Evolutionary conservation across 1,284 basidiomycete species (phyloP).

Genomic region (Naganishia cerealis): DNA sequence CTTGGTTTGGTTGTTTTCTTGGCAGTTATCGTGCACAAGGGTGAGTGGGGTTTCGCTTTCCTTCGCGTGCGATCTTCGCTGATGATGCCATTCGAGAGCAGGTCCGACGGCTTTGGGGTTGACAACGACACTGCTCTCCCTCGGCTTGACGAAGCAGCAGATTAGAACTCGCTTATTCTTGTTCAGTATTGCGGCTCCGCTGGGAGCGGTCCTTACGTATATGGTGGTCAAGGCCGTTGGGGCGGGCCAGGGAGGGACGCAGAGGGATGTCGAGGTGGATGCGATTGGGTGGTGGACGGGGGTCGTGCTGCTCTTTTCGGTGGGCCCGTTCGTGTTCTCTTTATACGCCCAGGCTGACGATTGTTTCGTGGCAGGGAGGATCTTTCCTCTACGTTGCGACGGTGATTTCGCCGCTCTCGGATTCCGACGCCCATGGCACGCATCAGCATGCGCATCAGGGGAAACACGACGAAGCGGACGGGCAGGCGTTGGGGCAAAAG

Average conservation of each 20-base stretch:
- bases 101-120: constrained; percentile 82
- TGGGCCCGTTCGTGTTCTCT: constrained; percentile 37
- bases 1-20: constrained; percentile 80
- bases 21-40: constrained; percentile 85
- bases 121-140: constrained; percentile 74
- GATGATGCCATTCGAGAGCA: constrained; percentile 45
- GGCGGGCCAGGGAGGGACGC: constrained; percentile 40
- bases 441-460: constrained; percentile 43
- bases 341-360: not conserved
- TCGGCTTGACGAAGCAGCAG: constrained; percentile 64
- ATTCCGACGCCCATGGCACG: constrained; percentile 54
- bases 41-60: constrained; percentile 52
- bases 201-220: constrained; percentile 72
- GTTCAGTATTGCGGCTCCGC: constrained; percentile 76
- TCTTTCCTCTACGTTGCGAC: constrained; percentile 94
- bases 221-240: constrained; percentile 63
- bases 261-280: constrained; percentile 24
- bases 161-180: constrained; percentile 73
- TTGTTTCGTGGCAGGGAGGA: constrained; percentile 66
- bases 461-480: constrained; percentile 45
- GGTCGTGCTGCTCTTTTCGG: constrained; percentile 52
- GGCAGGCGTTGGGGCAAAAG: constrained; percentile 54
- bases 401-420: constrained; percentile 69
- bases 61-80: not conserved
- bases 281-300: constrained; percentile 63